These are phyloP conservation scores for Firmiana major DNA, from an alignment of 345 rosid genomes.

Conservation along the genomic window DNA sequence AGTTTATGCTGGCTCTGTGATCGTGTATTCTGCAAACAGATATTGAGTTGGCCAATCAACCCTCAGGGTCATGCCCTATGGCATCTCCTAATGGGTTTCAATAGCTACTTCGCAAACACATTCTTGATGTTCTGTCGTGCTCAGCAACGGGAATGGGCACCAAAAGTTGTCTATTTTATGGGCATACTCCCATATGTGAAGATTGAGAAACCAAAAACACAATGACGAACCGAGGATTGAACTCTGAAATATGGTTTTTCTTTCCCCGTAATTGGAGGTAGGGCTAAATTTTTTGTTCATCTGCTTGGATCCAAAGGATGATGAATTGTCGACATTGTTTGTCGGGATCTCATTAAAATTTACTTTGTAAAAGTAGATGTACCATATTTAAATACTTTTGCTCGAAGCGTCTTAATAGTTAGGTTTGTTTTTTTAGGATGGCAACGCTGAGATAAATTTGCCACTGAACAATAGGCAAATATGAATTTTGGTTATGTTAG, in stretches of 20 bases:
- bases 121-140: conserved; percentile 98
- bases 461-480: not conserved
- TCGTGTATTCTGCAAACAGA: conserved; percentile 51
- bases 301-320: conserved; percentile 14
- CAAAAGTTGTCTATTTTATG: conserved; percentile 48
- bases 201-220: conserved; percentile 68
- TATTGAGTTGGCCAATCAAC: conserved; percentile 62
- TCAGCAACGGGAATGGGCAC: conserved; percentile 73
- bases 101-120: conserved; percentile 77
- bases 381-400: conserved; percentile 15
- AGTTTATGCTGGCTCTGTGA: conserved; percentile 72
- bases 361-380: conserved; percentile 17
- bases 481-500: not conserved
- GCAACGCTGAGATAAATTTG: conserved; percentile 8
- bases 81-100: conserved; percentile 88
- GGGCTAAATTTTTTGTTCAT: conserved; percentile 1
- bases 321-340: not conserved
- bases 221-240: conserved; percentile 28
- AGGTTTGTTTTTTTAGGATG: not conserved
- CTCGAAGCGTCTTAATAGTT: not conserved
- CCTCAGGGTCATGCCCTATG: conserved; percentile 94
- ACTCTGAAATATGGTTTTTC: not conserved
- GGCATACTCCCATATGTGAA: conserved; percentile 78
- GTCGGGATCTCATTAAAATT: not conserved
- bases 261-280: not conserved